Base-by-base conservation (phyloP, 768 basidiomycete genomes). In the Pseudohyphozyma bogoriensis region DNA sequence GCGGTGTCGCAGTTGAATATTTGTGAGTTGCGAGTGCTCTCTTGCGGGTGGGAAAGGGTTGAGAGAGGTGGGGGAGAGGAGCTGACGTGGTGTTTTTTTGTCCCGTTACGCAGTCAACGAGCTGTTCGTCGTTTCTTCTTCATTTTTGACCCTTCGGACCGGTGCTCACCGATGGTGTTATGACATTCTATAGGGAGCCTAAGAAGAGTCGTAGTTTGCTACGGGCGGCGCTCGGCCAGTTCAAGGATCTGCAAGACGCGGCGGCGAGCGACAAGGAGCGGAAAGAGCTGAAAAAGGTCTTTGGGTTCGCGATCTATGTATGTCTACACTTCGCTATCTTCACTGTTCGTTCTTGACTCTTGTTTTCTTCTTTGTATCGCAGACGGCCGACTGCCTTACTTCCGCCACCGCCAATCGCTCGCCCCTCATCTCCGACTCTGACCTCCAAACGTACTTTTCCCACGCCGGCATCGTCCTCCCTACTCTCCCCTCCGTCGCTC, bases 261-360 rank as follows among this genome's bases (percentile, higher is more conserved):
- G 47, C 52, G 8, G 9, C 1, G 39, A 39, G 44, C n/a, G 45
- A 45, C 16, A 32, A 54, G 9, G 53, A 54, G 16, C 8, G 8
- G 9, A 26, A 16, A 6, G 18, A 20, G 10, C 4, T 55, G 0
- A 16, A 39, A 31, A 16, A 18, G 29, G n/a, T 22, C 2, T 54
- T 60, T 53, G 59, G 59, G 2, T 29, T 50, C 3, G 52, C 53
- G 5, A 4, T 60, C 5, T 60, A 59, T 26, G 57, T 51, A 15
- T 20, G 45, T 13, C 15, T n/a, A n/a, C n/a, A n/a, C n/a, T n/a
- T n/a, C n/a, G n/a, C 18, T 28, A 1, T 44, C 39, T 3, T 22
- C 39, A 5, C 26, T 44, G 9, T 28, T 11, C 24, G 5, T 3
- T 28, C 26, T 26, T 22, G 0, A n/a, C n/a, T n/a, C n/a, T n/a